phyloP scores from a whole-genome alignment of 2,329 filamentous ascomycete species.

The Cladosporium sp. region DNA sequence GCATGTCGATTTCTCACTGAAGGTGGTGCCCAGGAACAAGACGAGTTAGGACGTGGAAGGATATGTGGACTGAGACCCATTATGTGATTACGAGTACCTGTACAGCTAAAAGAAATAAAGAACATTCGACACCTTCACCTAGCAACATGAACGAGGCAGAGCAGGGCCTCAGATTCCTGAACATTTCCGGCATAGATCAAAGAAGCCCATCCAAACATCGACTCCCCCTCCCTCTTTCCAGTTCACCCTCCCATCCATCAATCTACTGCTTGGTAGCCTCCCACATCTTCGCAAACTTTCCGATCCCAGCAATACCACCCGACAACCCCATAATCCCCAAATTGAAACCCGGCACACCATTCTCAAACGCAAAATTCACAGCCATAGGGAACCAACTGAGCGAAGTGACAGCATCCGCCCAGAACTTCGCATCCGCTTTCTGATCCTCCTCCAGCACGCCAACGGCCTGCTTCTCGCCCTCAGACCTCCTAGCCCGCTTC shows the following conservation, averaged over 20 bases:
- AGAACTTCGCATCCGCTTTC: slow-evolving; percentile 40
- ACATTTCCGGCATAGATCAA: no score
- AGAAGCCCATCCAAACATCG: no score
- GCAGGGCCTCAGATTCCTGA: no score
- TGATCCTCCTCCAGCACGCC: slow-evolving; percentile 32
- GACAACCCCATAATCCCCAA: slow-evolving; percentile 40
- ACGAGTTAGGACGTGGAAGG: slow-evolving; percentile 6
- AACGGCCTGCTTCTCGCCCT: slow-evolving; percentile 19
- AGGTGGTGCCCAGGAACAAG: slow-evolving; percentile 57
- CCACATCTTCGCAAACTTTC: slow-evolving; percentile 31
- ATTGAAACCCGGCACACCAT: slow-evolving; percentile 41
- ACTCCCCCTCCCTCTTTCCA: background rate
- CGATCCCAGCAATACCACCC: slow-evolving; percentile 37
- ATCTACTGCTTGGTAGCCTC: slow-evolving; percentile 20
- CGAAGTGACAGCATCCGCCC: slow-evolving; percentile 39
- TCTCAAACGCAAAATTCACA: slow-evolving; percentile 35
- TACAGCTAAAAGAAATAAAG: no score
- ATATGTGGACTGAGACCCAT: background rate
- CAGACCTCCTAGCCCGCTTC: slow-evolving; percentile 28
- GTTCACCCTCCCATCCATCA: background rate
- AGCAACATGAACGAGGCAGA: slow-evolving; percentile 4
- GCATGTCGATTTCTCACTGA: slow-evolving; percentile 93
- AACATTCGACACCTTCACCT: no score
- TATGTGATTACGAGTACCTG: slow-evolving; percentile 3
- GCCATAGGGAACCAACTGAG: slow-evolving; percentile 42